Percentiles rank a stretch among this genome's conserved stretches.
phyloP scores from a whole-genome alignment of 78 protist genomes.

The Pigoraptor vietnamica region DNA sequence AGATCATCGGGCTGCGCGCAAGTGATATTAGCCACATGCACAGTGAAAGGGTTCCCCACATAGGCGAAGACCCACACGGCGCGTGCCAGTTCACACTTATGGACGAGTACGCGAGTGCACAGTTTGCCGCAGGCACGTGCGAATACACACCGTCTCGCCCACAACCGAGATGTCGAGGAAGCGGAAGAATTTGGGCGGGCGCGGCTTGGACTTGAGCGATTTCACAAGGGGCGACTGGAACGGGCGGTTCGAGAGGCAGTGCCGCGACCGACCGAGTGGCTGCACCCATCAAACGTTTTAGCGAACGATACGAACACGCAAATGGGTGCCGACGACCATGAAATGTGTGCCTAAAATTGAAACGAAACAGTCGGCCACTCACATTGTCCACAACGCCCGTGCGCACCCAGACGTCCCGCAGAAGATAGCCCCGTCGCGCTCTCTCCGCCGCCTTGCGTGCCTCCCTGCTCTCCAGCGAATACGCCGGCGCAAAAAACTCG shows the following conservation, averaged over 20 bases:
- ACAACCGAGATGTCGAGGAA: background rate
- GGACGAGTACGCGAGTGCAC: too few species aligned
- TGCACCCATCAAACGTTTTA: too few species aligned
- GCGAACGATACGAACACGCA: too few species aligned
- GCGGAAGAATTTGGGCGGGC: background rate
- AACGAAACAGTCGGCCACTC: background rate
- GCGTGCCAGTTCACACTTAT: too few species aligned
- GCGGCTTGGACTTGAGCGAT: background rate
- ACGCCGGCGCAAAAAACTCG: background rate
- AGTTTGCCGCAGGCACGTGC: too few species aligned
- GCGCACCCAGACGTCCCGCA: background rate
- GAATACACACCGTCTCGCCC: background rate
- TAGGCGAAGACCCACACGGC: too few species aligned
- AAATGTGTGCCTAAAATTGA: too few species aligned
- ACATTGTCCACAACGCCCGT: background rate
- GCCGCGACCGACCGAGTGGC: background rate
- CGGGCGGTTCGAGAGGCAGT: background rate
- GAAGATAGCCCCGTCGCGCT: background rate
- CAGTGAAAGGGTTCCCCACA: too few species aligned
- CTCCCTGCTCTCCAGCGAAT: background rate
- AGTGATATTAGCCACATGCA: too few species aligned
- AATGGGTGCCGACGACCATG: too few species aligned
- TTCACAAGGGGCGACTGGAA: background rate
- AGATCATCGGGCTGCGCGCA: background rate
- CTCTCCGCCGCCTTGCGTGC: background rate